phyloP scores from a whole-genome alignment of 148 eudicot species.

The Camellia sinensis region DNA sequence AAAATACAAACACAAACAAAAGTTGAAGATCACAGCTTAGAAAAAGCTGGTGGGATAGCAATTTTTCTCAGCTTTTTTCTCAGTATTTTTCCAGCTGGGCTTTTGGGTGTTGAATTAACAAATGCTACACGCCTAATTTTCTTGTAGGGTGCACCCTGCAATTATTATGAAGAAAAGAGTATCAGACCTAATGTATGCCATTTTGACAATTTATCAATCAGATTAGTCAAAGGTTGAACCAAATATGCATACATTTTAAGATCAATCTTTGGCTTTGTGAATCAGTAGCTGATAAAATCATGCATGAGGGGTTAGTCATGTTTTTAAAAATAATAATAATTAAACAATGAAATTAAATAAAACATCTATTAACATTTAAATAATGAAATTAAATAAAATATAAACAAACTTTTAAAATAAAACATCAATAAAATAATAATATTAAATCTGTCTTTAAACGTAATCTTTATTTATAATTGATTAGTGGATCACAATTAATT shows the following conservation, averaged over 20 bases:
- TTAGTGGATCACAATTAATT: too few relatives aligned
- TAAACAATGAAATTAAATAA: too few relatives aligned
- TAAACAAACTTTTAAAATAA: too few relatives aligned
- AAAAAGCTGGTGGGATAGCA: background rate
- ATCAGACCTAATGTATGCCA: too few relatives aligned
- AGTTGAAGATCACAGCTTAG: background rate
- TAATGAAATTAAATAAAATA: too few relatives aligned
- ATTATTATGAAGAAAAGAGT: background rate
- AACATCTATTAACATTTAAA: too few relatives aligned
- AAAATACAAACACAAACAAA: too few relatives aligned
- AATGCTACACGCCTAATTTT: slow-evolving; percentile 3
- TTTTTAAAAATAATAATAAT: too few relatives aligned
- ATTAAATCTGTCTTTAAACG: too few relatives aligned
- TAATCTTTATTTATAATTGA: too few relatives aligned
- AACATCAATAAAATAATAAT: too few relatives aligned
- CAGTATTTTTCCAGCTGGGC: background rate
- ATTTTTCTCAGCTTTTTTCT: background rate
- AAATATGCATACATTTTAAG: background rate
- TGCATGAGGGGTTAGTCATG: too few relatives aligned
- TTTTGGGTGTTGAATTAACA: background rate
- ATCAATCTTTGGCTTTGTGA: background rate
- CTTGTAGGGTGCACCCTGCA: slow-evolving; percentile 12
- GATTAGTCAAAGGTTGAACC: background rate
- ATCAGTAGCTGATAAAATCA: background rate
- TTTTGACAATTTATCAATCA: background rate